Evolutionary conservation across 192 early-diverging fungal genomes (phyloP).

Genomic region (Podochytrium sp.): DNA sequence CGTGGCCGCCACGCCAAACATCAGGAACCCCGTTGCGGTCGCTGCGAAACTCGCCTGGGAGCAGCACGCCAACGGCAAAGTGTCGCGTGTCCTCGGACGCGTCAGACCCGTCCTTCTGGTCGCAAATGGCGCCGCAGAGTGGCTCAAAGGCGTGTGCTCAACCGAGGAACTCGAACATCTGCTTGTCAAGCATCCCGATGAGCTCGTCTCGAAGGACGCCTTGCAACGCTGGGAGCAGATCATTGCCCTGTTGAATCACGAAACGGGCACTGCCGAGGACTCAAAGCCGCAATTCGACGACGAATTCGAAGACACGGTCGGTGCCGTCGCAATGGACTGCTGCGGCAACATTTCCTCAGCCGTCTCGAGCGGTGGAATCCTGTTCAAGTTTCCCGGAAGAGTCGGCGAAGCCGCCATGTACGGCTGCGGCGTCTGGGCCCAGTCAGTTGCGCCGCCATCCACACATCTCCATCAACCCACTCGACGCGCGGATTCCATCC

Average conservation of each 20-base stretch:
- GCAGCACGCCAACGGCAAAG: conserved; percentile 44
- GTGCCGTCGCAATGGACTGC: conserved; percentile 75
- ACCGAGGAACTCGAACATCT: not conserved
- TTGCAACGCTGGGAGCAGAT: not conserved
- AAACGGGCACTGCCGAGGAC: conserved; percentile 3
- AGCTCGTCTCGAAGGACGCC: not conserved
- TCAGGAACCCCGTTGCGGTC: conserved; percentile 68
- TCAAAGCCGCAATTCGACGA: conserved; percentile 17
- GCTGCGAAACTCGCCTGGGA: conserved; percentile 5
- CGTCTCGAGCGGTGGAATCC: conserved; percentile 87
- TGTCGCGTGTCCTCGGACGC: conserved; percentile 40
- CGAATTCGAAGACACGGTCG: conserved; percentile 78
- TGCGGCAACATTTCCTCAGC: conserved; percentile 69
- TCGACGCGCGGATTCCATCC: not conserved
- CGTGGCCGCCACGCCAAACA: conserved; percentile 70
- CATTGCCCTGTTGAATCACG: not conserved
- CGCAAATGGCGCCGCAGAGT: conserved; percentile 57
- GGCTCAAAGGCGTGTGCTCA: not conserved
- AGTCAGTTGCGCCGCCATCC: conserved; percentile 30
- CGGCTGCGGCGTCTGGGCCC: conserved; percentile 83
- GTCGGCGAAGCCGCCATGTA: conserved; percentile 88
- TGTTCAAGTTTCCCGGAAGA: conserved; percentile 76
- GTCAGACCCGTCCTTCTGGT: conserved; percentile 60
- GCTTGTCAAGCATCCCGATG: not conserved
- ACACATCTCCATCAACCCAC: not conserved